These are phyloP conservation scores for Inga laurina DNA, from an alignment of 306 rosid genomes.

Conservation along the genomic window DNA sequence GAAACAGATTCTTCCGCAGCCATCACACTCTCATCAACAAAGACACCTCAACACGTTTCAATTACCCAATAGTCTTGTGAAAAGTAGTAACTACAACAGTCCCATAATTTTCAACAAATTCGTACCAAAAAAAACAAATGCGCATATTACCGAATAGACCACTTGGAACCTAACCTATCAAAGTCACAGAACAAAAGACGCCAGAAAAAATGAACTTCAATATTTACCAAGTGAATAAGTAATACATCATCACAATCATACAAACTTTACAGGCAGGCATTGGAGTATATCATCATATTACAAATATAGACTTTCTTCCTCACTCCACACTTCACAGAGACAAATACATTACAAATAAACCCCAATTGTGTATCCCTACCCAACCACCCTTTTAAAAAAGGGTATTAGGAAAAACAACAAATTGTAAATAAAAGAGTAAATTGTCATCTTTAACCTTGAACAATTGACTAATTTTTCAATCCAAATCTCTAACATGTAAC, in stretches of 20 bases:
- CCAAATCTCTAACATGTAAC: background rate
- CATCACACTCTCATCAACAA: background rate
- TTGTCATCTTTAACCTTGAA: background rate
- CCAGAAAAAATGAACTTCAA: constrained; percentile 29
- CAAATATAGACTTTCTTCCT: constrained; percentile 28
- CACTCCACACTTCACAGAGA: constrained; percentile 19
- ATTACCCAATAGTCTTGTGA: background rate
- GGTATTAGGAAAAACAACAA: background rate
- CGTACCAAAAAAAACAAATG: too few relatives aligned
- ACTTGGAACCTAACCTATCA: background rate
- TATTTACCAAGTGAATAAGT: constrained; percentile 29
- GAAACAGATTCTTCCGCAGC: background rate
- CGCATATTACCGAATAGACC: too few relatives aligned
- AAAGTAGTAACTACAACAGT: background rate
- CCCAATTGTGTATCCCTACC: background rate
- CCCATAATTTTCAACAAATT: background rate
- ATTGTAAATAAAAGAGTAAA: constrained; percentile 22
- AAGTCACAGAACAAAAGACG: background rate
- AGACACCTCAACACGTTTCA: background rate
- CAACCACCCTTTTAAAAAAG: background rate
- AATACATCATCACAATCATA: constrained; percentile 33
- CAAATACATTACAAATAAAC: constrained; percentile 12
- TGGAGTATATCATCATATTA: constrained; percentile 34
- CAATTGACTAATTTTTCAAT: background rate
- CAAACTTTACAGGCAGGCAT: constrained; percentile 38